Evolutionary conservation across 177 flowering plant species (phyloP), one percentile per base, ranked within the genome.

Genomic region (Telopea speciosissima): DNA sequence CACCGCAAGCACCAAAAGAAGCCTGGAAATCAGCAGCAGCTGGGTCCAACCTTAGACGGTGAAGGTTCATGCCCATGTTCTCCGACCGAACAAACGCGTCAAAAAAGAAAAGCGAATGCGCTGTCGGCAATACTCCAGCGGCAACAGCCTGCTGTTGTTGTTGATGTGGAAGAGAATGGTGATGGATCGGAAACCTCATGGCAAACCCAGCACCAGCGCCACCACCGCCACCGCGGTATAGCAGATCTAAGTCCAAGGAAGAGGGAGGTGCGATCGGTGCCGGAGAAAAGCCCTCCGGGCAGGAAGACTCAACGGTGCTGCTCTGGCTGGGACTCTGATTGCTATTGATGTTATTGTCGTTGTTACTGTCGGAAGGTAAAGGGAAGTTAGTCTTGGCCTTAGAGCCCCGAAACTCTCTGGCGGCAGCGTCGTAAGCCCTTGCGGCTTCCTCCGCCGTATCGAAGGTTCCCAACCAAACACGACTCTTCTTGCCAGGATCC

Each of bases 361-460:
- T 68, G 23, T 40, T 62, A 19, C 24, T 72, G n/a, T 67, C 72
- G 5, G 59, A 26, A 1, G 80, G 76, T 6, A 71, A 33, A 22
- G 90, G 86, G 62, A 90, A 90, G 70, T 92, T 92, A 24, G 97
- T 92, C 58, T 90, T 92, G 5, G 97, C 97, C 76, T 92, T 92
- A 31, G 84, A 68, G n/a, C 97, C 97, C 0, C 96, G 90, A 44
- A 92, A 88, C 56, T 91, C 87, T 25, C 89, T 70, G 2, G 97
- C 97, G 24, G 95, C 96, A 21, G 87, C 79, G 77, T 92, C 97
- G 83, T 92, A 92, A 11, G 97, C 97, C 5, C 83, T 65, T 0
- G 97, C 97, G 5, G 97, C 97, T 42, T 89, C 97, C 73, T 92
- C 97, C 1, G 97, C 92, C 33, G 97, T 92, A 72, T 92, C 97